phyloP scores from a whole-genome alignment of 306 rosid genomes.

The Cicer judaicum region DNA sequence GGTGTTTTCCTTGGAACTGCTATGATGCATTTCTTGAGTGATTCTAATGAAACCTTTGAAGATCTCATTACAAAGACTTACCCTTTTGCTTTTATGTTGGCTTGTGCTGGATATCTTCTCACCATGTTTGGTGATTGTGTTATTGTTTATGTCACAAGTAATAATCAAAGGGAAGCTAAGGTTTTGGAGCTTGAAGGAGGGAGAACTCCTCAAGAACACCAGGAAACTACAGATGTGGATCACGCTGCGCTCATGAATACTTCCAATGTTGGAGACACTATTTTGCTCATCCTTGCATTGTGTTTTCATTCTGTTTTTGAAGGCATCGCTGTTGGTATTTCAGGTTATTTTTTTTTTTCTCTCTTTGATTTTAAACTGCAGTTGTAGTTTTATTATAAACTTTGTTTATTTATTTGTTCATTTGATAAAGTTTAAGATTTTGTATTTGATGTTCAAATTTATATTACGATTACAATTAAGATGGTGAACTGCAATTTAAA shows the following conservation, averaged over 20 bases:
- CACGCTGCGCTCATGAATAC: conserved; percentile 57
- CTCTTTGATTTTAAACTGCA: not conserved
- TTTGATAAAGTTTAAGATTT: too few relatives aligned
- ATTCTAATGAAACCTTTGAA: conserved; percentile 51
- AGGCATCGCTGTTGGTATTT: conserved; percentile 81
- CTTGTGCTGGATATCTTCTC: conserved; percentile 63
- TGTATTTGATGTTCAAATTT: too few relatives aligned
- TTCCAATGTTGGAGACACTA: conserved; percentile 64
- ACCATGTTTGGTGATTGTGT: conserved; percentile 77
- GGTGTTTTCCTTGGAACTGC: conserved; percentile 83
- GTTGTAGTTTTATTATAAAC: too few relatives aligned
- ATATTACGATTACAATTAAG: too few relatives aligned
- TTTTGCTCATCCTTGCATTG: conserved; percentile 71
- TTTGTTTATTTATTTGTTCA: too few relatives aligned
- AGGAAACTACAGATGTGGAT: not conserved
- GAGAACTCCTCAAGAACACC: conserved; percentile 35
- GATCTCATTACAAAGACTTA: conserved; percentile 64
- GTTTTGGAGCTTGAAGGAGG: conserved; percentile 61
- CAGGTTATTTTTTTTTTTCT: conserved; percentile 49
- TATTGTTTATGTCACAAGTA: conserved; percentile 43
- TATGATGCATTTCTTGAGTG: conserved; percentile 80
- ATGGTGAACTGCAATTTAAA: too few relatives aligned
- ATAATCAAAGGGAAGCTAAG: conserved; percentile 47
- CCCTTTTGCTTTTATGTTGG: conserved; percentile 82
- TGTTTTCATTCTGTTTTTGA: conserved; percentile 85